A percentile compares a stretch with the other conserved stretches of the same genome.
Conservation (phyloP, 2,329 filamentous ascomycete species). For the Trichoderma pleuroti region DNA sequence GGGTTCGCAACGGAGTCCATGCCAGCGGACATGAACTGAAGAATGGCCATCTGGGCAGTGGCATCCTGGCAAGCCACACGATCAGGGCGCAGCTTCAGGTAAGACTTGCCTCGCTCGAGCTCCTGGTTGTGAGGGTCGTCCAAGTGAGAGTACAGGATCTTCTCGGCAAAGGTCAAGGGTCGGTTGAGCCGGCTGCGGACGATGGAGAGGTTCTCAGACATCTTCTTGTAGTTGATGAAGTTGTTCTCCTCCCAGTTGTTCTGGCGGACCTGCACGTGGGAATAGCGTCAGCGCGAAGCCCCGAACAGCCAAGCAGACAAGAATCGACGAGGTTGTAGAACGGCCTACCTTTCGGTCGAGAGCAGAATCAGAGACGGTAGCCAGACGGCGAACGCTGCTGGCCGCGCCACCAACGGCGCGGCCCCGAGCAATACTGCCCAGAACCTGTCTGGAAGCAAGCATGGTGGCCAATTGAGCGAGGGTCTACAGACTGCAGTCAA, state of each 20-base stretch:
- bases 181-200: slow-evolving; percentile 87
- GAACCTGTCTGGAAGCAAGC: slow-evolving; percentile 68
- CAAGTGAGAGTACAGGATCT: slow-evolving; percentile 98
- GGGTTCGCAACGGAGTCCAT: slow-evolving; percentile 95
- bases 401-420: slow-evolving; percentile 53
- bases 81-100: slow-evolving; percentile 94
- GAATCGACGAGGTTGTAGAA: neutral
- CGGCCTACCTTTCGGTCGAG: slow-evolving; percentile 78
- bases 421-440: slow-evolving; percentile 61
- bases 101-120: slow-evolving; percentile 91
- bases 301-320: neutral
- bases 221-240: slow-evolving; percentile 99
- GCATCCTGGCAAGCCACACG: slow-evolving; percentile 99
- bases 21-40: slow-evolving; percentile 99
- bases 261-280: slow-evolving; percentile 66
- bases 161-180: slow-evolving; percentile 93
- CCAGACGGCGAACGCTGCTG: slow-evolving; percentile 68
- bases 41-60: slow-evolving; percentile 98
- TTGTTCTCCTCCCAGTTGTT: slow-evolving; percentile 94
- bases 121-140: slow-evolving; percentile 96
- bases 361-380: slow-evolving; percentile 79
- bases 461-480: slow-evolving; percentile 48
- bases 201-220: slow-evolving; percentile 93
- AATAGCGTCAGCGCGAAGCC: slow-evolving; percentile 21
- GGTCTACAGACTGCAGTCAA: slow-evolving; percentile 27